Base-by-base conservation (phyloP, 768 basidiomycete genomes). In the Dictyophora rubrovolvata region DNA sequence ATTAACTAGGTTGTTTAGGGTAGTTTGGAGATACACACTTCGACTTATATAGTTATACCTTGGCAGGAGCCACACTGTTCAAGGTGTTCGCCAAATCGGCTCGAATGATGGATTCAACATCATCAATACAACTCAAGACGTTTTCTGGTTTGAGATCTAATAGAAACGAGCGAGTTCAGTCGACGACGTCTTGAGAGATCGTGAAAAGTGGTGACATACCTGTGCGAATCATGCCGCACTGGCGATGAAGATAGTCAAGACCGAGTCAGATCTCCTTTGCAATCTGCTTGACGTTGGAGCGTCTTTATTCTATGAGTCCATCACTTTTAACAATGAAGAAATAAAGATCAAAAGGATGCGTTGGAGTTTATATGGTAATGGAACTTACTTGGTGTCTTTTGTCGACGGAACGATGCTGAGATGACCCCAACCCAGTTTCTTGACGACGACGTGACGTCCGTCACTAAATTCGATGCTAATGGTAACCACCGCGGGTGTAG, bases 381-480 rank as follows among this genome's bases (percentile, higher is more conserved):
- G 14, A 28, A 75, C 84, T 64, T 66, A 89, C 89, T 87, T 90
- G 68, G 75, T 75, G 69, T 93, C 91, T 65, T 79, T 84, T 21
- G 90, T 87, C 0, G 93, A 79, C 92, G 92, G 93, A 6, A 93
- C 93, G 0, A 92, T 95, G 1, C 87, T 90, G 69, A 94, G 94
- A 70, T 94, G 93, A 16, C 93, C 93, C 87, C 87, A 91, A 21
- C 96, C 95, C 11, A 99, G 84, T 72, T 99, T 99, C 62, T 96
- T 77, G 59, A 96, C 93, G 65, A 97, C 88, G 63, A 81, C 70
- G 69, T 98, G 98, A 37, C 96, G 77, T 10, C 82, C 89, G 61
- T 90, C 84, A 53, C 86, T 89, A 70, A 96, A 95, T 18, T 79
- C 69, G 72, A 96, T 94, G 64, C 94, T 93, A 61, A 67, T 91